Percentiles rank a stretch among this genome's conserved stretches.
phyloP scores from a whole-genome alignment of 2,329 filamentous ascomycete species.

The Uncinocarpus reesii region DNA sequence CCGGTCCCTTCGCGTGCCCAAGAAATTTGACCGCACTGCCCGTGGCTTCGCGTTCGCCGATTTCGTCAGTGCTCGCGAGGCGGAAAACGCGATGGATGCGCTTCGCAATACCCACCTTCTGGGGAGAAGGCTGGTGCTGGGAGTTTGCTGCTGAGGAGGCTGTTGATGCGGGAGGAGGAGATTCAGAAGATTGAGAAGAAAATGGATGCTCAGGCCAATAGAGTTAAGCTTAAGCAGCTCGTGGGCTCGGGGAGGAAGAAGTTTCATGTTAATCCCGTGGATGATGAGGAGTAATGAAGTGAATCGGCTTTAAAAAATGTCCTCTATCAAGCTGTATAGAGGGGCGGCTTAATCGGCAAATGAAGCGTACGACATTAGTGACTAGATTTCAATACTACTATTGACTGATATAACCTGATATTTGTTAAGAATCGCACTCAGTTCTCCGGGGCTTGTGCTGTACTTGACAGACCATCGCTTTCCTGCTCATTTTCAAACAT shows the following conservation, averaged over 20 bases:
- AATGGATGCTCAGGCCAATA: slow-evolving; percentile 79
- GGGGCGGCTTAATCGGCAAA: too few species aligned
- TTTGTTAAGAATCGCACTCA: too few species aligned
- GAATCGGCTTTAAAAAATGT: too few species aligned
- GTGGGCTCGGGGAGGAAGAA: slow-evolving; percentile 72
- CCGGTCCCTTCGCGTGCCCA: slow-evolving; percentile 81
- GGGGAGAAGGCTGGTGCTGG: slow-evolving; percentile 75
- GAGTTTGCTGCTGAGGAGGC: slow-evolving; percentile 85
- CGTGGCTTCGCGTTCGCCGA: slow-evolving; percentile 96
- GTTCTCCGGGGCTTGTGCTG: too few species aligned
- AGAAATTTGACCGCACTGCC: slow-evolving; percentile 81
- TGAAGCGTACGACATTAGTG: too few species aligned
- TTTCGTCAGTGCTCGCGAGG: slow-evolving; percentile 84
- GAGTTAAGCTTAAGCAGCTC: slow-evolving; percentile 80
- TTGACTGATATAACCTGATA: too few species aligned
- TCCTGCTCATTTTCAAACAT: too few species aligned
- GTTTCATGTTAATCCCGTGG: slow-evolving; percentile 69
- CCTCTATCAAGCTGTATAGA: too few species aligned
- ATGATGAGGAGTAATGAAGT: slow-evolving; percentile 42
- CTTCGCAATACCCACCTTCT: slow-evolving; percentile 87
- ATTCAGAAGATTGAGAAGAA: slow-evolving; percentile 97
- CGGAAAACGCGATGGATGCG: slow-evolving; percentile 79
- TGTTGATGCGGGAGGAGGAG: slow-evolving; percentile 85
- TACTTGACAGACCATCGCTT: too few species aligned
- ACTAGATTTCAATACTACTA: too few species aligned